phyloP scores from a whole-genome alignment of 2,329 filamentous ascomycete genomes.

The Fusarium sp. region DNA sequence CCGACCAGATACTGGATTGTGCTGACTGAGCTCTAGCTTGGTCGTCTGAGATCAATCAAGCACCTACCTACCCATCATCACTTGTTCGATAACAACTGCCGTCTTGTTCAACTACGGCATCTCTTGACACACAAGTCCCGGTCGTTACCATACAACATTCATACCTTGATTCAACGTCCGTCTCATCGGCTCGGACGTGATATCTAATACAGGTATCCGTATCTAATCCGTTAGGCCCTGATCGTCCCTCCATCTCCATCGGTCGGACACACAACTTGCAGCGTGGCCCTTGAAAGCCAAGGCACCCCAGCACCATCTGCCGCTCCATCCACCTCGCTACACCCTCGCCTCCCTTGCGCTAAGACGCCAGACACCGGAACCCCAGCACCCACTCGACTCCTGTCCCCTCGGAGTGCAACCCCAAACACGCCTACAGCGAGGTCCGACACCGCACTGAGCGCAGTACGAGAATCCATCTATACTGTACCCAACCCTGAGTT shows the following conservation, averaged over 20 bases:
- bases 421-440: neutral
- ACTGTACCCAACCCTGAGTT: neutral
- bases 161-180: neutral
- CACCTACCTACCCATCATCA: neutral
- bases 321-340: conserved; percentile 8
- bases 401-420: conserved; percentile 3
- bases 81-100: conserved; percentile 3
- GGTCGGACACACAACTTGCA: neutral
- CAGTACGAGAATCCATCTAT: neutral
- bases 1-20: conserved; percentile 24
- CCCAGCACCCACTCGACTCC: conserved; percentile 12
- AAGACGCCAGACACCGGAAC: conserved; percentile 20
- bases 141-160: neutral
- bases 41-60: neutral
- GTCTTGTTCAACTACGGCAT: neutral
- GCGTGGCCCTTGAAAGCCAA: conserved; percentile 9
- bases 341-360: conserved; percentile 18
- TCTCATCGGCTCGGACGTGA: neutral
- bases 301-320: conserved; percentile 4
- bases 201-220: neutral
- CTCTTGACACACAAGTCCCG: neutral
- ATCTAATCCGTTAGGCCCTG: neutral
- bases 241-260: neutral
- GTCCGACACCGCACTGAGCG: conserved; percentile 7
- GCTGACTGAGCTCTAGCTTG: conserved; percentile 11